Conservation (phyloP, 2,329 filamentous ascomycete genomes). For the Ophiosphaerella narmari region DNA sequence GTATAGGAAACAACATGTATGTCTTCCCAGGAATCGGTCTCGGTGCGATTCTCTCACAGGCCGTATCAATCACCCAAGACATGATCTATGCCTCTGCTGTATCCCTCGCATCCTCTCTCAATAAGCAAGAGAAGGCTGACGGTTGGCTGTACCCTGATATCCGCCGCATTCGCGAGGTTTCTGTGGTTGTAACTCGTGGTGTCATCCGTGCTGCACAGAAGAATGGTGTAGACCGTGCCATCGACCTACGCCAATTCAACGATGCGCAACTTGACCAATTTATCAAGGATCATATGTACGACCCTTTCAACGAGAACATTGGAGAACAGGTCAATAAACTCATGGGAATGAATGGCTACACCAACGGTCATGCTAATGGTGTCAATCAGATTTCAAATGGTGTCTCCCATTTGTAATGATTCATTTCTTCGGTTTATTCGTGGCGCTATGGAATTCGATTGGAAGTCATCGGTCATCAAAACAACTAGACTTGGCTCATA, state of each 20-base stretch:
- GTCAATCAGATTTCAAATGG: slow-evolving; percentile 34
- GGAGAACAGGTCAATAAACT: slow-evolving; percentile 44
- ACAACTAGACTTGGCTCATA: slow-evolving; percentile 26
- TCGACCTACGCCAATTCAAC: slow-evolving; percentile 66
- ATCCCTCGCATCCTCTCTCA: slow-evolving; percentile 77
- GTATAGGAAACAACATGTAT: slow-evolving; percentile 88
- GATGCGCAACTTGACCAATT: slow-evolving; percentile 74
- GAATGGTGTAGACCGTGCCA: slow-evolving; percentile 64
- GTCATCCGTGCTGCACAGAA: slow-evolving; percentile 91
- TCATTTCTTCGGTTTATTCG: slow-evolving; percentile 18
- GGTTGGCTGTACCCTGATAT: slow-evolving; percentile 91
- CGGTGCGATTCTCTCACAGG: slow-evolving; percentile 88
- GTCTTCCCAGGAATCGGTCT: slow-evolving; percentile 97
- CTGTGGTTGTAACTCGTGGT: slow-evolving; percentile 81
- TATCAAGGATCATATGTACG: slow-evolving; percentile 58
- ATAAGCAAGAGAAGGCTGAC: slow-evolving; percentile 77
- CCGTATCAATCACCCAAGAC: slow-evolving; percentile 82
- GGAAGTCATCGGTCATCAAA: slow-evolving; percentile 19
- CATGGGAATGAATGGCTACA: slow-evolving; percentile 26
- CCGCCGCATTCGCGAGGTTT: slow-evolving; percentile 88
- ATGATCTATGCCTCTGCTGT: slow-evolving; percentile 97
- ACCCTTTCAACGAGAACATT: slow-evolving; percentile 54
- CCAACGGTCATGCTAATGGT: slow-evolving; percentile 30
- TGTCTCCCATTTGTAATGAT: slow-evolving; percentile 38
- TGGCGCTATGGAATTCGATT: slow-evolving; percentile 10